Evolutionary conservation across 371 early-diverging fungal species (phyloP).

Genomic region (Chytridium lagenaria): DNA sequence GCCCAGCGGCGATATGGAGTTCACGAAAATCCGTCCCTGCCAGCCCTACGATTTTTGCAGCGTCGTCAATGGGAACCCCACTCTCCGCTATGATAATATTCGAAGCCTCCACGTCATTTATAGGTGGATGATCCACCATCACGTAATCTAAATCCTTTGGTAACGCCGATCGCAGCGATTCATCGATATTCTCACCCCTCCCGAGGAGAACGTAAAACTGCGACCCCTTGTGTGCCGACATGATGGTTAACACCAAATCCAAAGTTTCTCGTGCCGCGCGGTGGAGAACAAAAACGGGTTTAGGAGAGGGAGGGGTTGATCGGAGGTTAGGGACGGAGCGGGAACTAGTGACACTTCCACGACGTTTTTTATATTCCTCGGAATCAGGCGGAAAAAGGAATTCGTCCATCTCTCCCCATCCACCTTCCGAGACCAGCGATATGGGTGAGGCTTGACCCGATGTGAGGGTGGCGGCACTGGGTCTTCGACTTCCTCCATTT

Average conservation of each 20-base stretch:
- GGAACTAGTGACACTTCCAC: slow-evolving; percentile 8
- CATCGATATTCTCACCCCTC: neutral
- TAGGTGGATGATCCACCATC: neutral
- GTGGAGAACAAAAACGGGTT: slow-evolving; percentile 14
- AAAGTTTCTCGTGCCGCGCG: neutral
- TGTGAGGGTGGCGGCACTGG: slow-evolving; percentile 3
- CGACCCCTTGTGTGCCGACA: slow-evolving; percentile 7
- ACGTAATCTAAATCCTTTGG: neutral
- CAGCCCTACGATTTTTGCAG: neutral
- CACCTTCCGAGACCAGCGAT: slow-evolving; percentile 9
- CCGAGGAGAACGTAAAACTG: neutral
- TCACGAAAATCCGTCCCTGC: slow-evolving; percentile 7
- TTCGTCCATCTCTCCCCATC: slow-evolving; percentile 22
- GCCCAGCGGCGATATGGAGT: slow-evolving; percentile 9
- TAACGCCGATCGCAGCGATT: neutral
- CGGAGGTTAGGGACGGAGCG: slow-evolving; percentile 10
- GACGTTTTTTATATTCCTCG: neutral
- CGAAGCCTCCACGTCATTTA: neutral
- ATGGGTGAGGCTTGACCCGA: neutral
- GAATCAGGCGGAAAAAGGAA: slow-evolving; percentile 6
- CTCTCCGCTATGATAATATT: neutral
- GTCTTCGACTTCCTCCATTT: neutral
- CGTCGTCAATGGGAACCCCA: neutral
- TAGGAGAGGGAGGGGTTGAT: neutral
- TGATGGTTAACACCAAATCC: neutral